Base-by-base conservation (phyloP, 495 filamentous ascomycete genomes). In the Xylaria nigripes region DNA sequence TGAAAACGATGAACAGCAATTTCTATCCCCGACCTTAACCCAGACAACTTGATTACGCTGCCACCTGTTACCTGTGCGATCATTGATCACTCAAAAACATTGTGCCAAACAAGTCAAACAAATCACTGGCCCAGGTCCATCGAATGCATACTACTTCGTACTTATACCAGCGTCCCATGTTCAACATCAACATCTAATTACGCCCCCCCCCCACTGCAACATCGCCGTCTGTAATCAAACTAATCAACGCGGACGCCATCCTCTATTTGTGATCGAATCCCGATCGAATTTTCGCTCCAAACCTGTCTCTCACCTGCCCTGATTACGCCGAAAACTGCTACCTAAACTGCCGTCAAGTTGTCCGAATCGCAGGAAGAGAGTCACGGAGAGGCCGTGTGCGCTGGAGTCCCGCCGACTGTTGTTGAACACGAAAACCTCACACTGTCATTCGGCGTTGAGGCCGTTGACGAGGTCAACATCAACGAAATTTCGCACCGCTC, bases 371-470 rank as follows among this genome's bases (percentile, higher is more conserved):
- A 72, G 70, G 73, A 81, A 67, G 68, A 77, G 66, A 76, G 72
- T 72, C 69, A 77, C 76, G 83, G 80, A 75, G 80, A 81, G 81
- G 78, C 82, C 82, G 84, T 81, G 76, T 78, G 78, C 77, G 69
- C 75, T 66, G 70, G 72, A 69, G 68, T 70, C 29, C 59, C 66
- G 54, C 67, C 64, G 53, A 61, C 51, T 62, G 59, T 62, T 48
- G 56, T 63, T 56, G 61, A 64, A 47, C 43, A 62, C 44, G 56
- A 46, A 42, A 56, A 57, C 36, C 36, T 19, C 16, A 18, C 36
- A 5, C 36, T 40, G 2, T 19, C 55, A 50, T 66, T 72, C 54
- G 62, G 68, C 55, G 60, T 49, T 59, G 38, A 48, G 32, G 45
- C 46, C 29, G 18, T 25, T 66, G 61, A 62, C 68, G 41, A 36